Conservation (phyloP, 108 stramenopile species). For the Cyclotella sp. region DNA sequence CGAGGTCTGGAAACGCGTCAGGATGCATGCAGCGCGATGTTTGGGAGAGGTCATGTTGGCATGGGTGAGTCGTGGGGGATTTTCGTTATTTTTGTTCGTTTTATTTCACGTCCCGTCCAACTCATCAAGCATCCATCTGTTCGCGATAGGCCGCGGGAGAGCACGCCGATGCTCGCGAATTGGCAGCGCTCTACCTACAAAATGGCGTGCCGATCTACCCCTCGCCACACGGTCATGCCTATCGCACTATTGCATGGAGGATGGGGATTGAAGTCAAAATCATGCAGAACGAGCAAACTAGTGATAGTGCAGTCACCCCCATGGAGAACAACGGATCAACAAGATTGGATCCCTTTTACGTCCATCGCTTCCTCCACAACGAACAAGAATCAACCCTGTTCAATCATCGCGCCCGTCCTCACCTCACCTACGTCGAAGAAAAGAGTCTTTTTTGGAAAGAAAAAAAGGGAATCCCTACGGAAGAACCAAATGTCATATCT, state of each 20-base stretch:
- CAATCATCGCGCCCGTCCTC: constrained; percentile 16
- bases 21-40: constrained; percentile 83
- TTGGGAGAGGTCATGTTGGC: constrained; percentile 75
- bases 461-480: constrained; percentile 11
- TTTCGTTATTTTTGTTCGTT: neutral
- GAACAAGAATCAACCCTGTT: constrained; percentile 1
- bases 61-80: constrained; percentile 60
- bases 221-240: constrained; percentile 66
- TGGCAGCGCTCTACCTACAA: constrained; percentile 70
- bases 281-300: constrained; percentile 19
- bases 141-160: constrained; percentile 60
- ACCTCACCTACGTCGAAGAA: constrained; percentile 75
- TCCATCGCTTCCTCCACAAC: neutral
- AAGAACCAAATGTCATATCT: too few relatives aligned
- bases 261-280: constrained; percentile 68
- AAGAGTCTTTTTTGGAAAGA: constrained; percentile 61
- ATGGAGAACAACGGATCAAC: neutral
- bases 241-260: constrained; percentile 77
- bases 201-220: constrained; percentile 87
- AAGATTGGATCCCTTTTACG: constrained; percentile 12
- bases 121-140: constrained; percentile 1
- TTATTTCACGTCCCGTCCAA: neutral
- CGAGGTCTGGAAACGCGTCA: constrained; percentile 61
- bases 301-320: neutral
- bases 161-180: constrained; percentile 79